Base-by-base conservation (phyloP, 228 moss, liverwort and hornwort species). In the Sphagnum fallax region DNA sequence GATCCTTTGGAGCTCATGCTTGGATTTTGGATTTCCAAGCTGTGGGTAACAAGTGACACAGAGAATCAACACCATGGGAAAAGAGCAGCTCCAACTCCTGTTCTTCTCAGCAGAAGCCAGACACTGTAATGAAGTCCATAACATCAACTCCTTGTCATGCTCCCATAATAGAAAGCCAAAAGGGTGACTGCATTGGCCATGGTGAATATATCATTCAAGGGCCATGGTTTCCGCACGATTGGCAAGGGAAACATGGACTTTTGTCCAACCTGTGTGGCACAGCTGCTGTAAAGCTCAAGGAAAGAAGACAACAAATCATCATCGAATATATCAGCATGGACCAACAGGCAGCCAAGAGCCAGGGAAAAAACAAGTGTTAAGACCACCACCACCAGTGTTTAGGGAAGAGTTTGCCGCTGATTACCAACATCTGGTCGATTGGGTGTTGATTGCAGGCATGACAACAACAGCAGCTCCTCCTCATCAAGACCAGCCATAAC, bases 361-460 rank as follows among this genome's bases (percentile, higher is more conserved):
- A 73, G 32, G 32, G 32, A 4, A 52, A 50, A 4, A 63, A 61
- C 0, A 6, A 61, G 6, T 32, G 12, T 65, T 48, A 66, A 60
- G 10, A 79, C 50, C 60, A 70, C 72, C 2, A 82, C 82, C 52
- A 80, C 78, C 32, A 78, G 80, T 67, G 12, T 59, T 4, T 5
- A 52, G 10, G 14, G 16, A 60, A 0, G 72, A 68, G 16, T 5
- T 52, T 0, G 50, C 72, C 4, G 8, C 84, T 50, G 80, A 89
- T 61, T 89, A 89, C 58, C 81, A 83, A 52, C 84, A 91, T 76
- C 80, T 91, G 73, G 81, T 81, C 8, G 76, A 91, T 57, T 91
- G 91, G 91, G 82, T 91, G 6, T 91, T 89, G 91, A 89, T 80
- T 53, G 87, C 87, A 49, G 89, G 89, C 63, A 32, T 32, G 2